A percentile compares a stretch with the other conserved stretches of the same genome.
Evolutionary conservation across 1,284 basidiomycete species (phyloP).

Genomic region (Apiotrichum montevideense): DNA sequence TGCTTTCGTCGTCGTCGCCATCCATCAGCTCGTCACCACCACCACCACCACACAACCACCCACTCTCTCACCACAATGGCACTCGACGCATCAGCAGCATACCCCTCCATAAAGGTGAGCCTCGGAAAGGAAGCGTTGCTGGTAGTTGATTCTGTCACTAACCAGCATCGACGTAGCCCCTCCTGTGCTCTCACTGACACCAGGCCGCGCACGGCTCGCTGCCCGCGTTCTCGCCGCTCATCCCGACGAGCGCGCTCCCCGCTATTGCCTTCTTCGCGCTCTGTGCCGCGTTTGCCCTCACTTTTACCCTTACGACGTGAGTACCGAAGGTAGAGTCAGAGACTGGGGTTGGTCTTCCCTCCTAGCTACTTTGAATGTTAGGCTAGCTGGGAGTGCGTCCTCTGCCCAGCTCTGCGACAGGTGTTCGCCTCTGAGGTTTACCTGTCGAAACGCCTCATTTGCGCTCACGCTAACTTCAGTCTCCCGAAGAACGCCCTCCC

Average conservation of each 20-base stretch:
- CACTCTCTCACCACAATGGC: neutral
- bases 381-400: no score
- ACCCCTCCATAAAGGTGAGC: constrained; percentile 15
- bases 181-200: neutral
- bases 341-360: neutral
- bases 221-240: constrained; percentile 61
- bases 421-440: no score
- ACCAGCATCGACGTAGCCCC: neutral
- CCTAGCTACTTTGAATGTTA: neutral
- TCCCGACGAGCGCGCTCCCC: constrained; percentile 62
- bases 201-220: constrained; percentile 55
- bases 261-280: constrained; percentile 68
- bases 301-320: constrained; percentile 86
- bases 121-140: no score
- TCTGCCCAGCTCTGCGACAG: no score
- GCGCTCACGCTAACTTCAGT: constrained; percentile 11
- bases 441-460: no score
- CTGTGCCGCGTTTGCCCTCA: constrained; percentile 64
- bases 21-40: neutral
- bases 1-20: neutral
- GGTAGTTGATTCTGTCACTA: no score
- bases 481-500: constrained; percentile 47
- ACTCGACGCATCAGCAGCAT: constrained; percentile 4
- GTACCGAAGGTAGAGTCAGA: constrained; percentile 22
- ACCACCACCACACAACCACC: neutral